Conservation (phyloP, 192 early-diverging fungal species). For the Backusella sp. region DNA sequence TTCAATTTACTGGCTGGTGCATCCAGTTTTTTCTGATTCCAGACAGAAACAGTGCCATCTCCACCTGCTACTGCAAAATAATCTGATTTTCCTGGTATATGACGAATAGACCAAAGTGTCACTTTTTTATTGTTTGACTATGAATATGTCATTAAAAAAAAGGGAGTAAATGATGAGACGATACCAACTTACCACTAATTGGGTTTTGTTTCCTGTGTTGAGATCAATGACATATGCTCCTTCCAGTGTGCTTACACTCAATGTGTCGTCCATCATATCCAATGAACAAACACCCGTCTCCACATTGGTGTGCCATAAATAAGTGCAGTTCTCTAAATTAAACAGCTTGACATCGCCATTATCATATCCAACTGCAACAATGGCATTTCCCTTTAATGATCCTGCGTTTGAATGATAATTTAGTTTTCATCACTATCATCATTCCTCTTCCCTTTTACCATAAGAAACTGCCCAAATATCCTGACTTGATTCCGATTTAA, state of each 20-base stretch:
- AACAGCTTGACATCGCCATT: slow-evolving; percentile 75
- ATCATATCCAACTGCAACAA: slow-evolving; percentile 66
- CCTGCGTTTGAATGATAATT: not conserved
- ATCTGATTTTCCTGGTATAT: slow-evolving; percentile 65
- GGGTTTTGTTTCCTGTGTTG: slow-evolving; percentile 47
- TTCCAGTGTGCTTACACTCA: slow-evolving; percentile 58
- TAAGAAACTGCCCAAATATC: slow-evolving; percentile 74
- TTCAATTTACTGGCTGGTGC: slow-evolving; percentile 37
- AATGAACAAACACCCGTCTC: slow-evolving; percentile 61
- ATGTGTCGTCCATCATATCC: slow-evolving; percentile 51
- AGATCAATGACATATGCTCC: slow-evolving; percentile 55
- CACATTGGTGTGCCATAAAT: slow-evolving; percentile 69
- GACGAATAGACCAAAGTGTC: slow-evolving; percentile 65
- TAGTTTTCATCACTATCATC: not conserved
- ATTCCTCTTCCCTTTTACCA: slow-evolving; percentile 48
- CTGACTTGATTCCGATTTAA: slow-evolving; percentile 49
- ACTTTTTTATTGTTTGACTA: not conserved
- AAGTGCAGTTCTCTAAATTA: slow-evolving; percentile 55
- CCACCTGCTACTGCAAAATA: slow-evolving; percentile 62
- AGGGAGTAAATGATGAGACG: not conserved
- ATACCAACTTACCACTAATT: slow-evolving; percentile 7
- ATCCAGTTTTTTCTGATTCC: slow-evolving; percentile 46
- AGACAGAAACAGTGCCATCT: slow-evolving; percentile 54
- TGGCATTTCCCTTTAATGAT: not conserved
- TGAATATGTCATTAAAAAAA: not conserved